These are phyloP conservation scores for Verticillium dahliae DNA, from an alignment of 2,329 filamentous ascomycete species.

Conservation along the genomic window DNA sequence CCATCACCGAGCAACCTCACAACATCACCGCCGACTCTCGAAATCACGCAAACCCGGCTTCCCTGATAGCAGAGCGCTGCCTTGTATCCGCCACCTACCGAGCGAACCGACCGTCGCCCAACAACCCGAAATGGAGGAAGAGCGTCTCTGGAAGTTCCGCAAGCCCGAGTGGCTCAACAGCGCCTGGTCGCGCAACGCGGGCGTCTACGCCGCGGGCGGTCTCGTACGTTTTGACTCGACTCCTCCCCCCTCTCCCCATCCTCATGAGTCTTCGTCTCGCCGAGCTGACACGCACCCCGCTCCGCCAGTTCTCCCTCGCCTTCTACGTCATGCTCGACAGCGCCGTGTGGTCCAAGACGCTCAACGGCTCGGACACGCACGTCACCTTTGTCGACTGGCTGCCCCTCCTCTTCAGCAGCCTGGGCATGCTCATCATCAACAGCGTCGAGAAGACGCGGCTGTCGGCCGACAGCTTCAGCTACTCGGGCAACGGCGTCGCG, in stretches of 20 bases:
- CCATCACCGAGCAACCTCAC: neutral
- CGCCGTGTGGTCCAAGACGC: slow-evolving; percentile 57
- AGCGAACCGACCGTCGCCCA: neutral
- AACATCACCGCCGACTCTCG: neutral
- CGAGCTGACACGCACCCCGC: neutral
- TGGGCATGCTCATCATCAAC: slow-evolving; percentile 68
- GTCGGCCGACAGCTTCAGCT: slow-evolving; percentile 56
- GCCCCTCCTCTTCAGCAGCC: slow-evolving; percentile 58
- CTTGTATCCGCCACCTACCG: neutral
- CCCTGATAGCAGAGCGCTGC: neutral
- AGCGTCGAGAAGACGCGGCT: slow-evolving; percentile 61
- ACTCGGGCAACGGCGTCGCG: slow-evolving; percentile 56
- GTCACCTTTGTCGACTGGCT: slow-evolving; percentile 66
- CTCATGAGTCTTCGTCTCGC: neutral
- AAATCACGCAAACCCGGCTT: neutral
- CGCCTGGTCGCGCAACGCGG: slow-evolving; percentile 55
- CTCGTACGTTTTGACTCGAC: slow-evolving; percentile 39
- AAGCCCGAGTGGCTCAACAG: slow-evolving; percentile 62
- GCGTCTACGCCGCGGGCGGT: slow-evolving; percentile 56
- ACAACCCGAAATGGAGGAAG: slow-evolving; percentile 47
- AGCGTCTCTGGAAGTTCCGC: slow-evolving; percentile 61
- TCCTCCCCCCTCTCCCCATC: neutral
- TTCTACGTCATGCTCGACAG: slow-evolving; percentile 65
- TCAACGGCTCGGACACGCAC: slow-evolving; percentile 55
- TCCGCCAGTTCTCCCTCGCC: slow-evolving; percentile 55